phyloP scores from a whole-genome alignment of 352 stramenopile genomes.

The Discostella stelligera region DNA sequence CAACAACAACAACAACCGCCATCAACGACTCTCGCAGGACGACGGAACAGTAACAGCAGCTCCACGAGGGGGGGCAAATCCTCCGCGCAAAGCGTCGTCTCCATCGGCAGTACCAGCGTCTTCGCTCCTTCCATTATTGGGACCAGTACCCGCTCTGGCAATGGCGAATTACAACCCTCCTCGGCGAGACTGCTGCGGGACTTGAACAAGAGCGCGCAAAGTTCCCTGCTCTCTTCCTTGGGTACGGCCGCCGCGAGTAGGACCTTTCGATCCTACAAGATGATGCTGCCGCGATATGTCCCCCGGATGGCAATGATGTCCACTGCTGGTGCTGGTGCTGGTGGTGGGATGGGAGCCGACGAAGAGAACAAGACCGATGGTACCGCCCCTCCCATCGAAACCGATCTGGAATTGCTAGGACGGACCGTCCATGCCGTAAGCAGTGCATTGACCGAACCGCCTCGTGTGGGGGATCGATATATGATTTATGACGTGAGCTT shows the following conservation, averaged over 20 bases:
- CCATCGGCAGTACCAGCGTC: conserved; percentile 28
- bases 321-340: background rate
- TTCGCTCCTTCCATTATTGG: conserved; percentile 11
- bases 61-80: background rate
- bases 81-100: conserved; percentile 18
- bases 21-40: background rate
- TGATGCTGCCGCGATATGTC: conserved; percentile 39
- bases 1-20: background rate
- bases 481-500: conserved; percentile 58
- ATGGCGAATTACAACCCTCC: conserved; percentile 32
- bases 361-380: conserved; percentile 13
- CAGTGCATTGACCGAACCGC: conserved; percentile 44
- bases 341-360: background rate
- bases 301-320: conserved; percentile 16
- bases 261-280: conserved; percentile 59
- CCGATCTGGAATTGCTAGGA: conserved; percentile 51
- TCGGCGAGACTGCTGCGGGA: conserved; percentile 34
- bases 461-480: conserved; percentile 44
- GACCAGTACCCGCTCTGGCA: background rate
- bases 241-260: conserved; percentile 41
- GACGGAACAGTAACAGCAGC: background rate
- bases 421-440: conserved; percentile 52
- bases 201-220: conserved; percentile 30
- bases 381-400: conserved; percentile 21
- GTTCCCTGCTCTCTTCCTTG: conserved; percentile 39